Evolutionary conservation across 1,284 basidiomycete genomes (phyloP).

Genomic region (Ceraceosorus guamensis): DNA sequence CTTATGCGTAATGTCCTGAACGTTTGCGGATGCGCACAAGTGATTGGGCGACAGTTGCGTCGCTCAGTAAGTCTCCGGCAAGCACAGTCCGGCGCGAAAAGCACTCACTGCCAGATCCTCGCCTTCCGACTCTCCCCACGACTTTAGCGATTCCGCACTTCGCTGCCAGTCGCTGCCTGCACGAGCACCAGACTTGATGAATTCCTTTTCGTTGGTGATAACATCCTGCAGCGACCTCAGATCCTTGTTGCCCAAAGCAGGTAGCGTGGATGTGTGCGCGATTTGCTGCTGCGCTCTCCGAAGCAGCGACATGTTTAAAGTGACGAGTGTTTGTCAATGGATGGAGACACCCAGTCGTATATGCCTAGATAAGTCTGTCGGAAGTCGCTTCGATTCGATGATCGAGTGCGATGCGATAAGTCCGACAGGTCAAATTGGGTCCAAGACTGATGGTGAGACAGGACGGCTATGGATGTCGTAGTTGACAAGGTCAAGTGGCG

Average conservation of each 20-base stretch:
- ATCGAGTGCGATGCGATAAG: too few species aligned
- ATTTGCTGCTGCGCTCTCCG: constrained; percentile 51
- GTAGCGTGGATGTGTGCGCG: constrained; percentile 69
- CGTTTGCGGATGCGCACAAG: background rate
- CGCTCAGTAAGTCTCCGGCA: background rate
- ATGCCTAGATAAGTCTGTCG: too few species aligned
- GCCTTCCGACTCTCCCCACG: constrained; percentile 77
- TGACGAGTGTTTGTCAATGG: too few species aligned
- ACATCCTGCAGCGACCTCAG: constrained; percentile 74
- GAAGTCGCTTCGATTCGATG: too few species aligned
- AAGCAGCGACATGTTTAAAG: constrained; percentile 31
- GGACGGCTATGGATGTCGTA: too few species aligned
- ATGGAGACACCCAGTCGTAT: too few species aligned
- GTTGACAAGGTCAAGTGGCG: too few species aligned
- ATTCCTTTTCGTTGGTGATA: constrained; percentile 78
- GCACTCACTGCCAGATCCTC: constrained; percentile 69
- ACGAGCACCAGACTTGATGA: constrained; percentile 65
- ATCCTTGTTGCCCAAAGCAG: constrained; percentile 72
- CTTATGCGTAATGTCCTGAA: constrained; percentile 67
- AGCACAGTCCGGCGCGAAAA: background rate
- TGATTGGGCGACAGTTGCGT: background rate
- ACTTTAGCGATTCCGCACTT: constrained; percentile 66
- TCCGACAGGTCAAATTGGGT: too few species aligned
- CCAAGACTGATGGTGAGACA: too few species aligned
- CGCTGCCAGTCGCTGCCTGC: constrained; percentile 63